These are phyloP conservation scores for Eucalyptus pumila DNA, from an alignment of 345 rosid species.

Conservation along the genomic window DNA sequence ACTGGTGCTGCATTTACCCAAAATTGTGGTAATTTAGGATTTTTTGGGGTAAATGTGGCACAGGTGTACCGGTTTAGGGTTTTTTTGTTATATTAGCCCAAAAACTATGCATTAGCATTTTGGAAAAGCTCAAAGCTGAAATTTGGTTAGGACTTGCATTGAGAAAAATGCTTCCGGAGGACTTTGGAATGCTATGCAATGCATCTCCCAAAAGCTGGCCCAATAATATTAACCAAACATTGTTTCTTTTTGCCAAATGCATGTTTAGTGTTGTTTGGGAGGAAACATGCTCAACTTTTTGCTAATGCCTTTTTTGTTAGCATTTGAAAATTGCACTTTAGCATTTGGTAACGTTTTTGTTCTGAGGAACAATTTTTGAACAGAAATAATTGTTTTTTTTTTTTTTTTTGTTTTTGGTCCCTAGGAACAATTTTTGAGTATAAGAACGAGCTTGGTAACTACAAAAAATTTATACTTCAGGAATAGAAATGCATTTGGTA, in stretches of 20 bases:
- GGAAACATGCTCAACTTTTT: not conserved
- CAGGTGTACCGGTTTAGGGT: not conserved
- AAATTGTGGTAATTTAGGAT: not conserved
- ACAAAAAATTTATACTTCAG: too few species aligned
- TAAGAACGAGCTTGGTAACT: rapidly evolving
- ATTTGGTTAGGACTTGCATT: not conserved
- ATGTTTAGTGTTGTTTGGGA: not conserved
- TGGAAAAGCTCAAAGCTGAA: not conserved
- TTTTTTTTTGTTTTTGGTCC: rapidly evolving
- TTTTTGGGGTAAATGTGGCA: not conserved
- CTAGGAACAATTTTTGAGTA: too few species aligned
- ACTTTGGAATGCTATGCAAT: not conserved
- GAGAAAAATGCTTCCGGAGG: not conserved
- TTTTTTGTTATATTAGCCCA: not conserved
- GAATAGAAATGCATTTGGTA: too few species aligned
- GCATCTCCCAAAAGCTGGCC: not conserved
- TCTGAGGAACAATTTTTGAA: too few species aligned
- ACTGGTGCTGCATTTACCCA: not conserved
- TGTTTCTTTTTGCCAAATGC: not conserved
- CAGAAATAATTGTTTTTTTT: rapidly evolving
- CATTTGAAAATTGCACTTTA: not conserved
- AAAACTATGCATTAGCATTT: not conserved
- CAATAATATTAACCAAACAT: not conserved
- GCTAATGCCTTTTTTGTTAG: not conserved
- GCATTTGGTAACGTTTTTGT: too few species aligned